A percentile compares a stretch with the other conserved stretches of the same genome.
phyloP scores from a whole-genome alignment of 2,329 filamentous ascomycete genomes.

The Penicillium crustosum region DNA sequence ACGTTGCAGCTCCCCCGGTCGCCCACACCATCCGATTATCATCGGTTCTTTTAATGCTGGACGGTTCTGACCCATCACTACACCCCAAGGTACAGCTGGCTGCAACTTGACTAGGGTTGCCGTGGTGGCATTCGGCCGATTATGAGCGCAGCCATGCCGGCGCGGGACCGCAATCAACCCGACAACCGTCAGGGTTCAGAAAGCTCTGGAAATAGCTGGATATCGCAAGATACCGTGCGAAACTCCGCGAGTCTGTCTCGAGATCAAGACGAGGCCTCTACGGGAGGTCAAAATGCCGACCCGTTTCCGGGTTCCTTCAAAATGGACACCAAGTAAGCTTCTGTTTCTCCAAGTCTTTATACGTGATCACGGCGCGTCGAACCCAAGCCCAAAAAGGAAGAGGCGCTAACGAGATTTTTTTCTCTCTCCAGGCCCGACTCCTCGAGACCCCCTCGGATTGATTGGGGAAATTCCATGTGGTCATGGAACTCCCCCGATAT shows the following conservation, averaged over 20 bases:
- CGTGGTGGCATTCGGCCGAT: constrained; percentile 20
- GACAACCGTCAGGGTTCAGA: constrained; percentile 43
- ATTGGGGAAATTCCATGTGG: constrained; percentile 35
- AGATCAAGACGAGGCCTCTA: constrained; percentile 22
- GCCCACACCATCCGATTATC: constrained; percentile 7
- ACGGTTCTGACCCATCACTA: constrained; percentile 5
- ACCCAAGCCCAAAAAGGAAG: not conserved
- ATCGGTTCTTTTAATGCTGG: constrained; percentile 26
- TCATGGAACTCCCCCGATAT: constrained; percentile 38
- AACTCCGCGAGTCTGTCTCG: constrained; percentile 26
- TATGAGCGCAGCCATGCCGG: constrained; percentile 33
- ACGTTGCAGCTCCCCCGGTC: constrained; percentile 9
- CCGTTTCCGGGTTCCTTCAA: constrained; percentile 27
- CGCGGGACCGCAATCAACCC: constrained; percentile 33
- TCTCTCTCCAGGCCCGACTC: constrained; percentile 23
- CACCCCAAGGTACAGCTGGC: constrained; percentile 19
- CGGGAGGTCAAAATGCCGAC: constrained; percentile 30
- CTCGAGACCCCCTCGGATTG: constrained; percentile 25
- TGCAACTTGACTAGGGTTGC: constrained; percentile 25
- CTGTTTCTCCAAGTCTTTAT: not conserved
- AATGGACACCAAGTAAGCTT: constrained; percentile 35
- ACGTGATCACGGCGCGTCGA: not conserved
- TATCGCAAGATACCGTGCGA: constrained; percentile 43
- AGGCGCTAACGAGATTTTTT: not conserved
- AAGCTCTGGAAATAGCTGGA: constrained; percentile 41